Conservation (phyloP, 2,329 filamentous ascomycete species). For the Aspergillus proliferans region DNA sequence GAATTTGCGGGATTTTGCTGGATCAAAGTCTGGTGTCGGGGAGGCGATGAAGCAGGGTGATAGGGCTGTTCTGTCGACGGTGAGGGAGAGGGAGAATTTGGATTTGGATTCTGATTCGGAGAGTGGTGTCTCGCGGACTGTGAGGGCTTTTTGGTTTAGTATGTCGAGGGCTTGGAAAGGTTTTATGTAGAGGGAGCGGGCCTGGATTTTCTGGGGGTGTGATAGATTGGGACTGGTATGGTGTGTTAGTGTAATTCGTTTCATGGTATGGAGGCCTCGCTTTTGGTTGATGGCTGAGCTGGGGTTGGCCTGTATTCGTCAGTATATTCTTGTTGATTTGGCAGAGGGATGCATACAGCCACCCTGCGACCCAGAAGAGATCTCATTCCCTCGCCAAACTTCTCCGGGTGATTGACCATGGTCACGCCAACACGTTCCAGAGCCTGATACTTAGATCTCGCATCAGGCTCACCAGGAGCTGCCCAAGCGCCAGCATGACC, state of each 20-base stretch:
- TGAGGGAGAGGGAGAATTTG: slow-evolving; percentile 54
- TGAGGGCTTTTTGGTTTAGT: slow-evolving; percentile 47
- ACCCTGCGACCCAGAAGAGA: slow-evolving; percentile 44
- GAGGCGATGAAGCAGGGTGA: slow-evolving; percentile 61
- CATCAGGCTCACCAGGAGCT: slow-evolving; percentile 59
- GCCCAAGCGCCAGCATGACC: slow-evolving; percentile 73
- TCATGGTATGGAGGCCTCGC: slow-evolving; percentile 48
- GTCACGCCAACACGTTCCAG: slow-evolving; percentile 61
- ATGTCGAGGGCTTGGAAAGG: slow-evolving; percentile 51
- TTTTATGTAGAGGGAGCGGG: slow-evolving; percentile 51
- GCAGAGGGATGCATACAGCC: not conserved
- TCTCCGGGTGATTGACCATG: slow-evolving; percentile 69
- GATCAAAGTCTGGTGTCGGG: slow-evolving; percentile 42
- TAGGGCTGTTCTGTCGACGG: slow-evolving; percentile 57
- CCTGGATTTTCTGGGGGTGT: slow-evolving; percentile 28
- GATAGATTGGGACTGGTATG: not conserved
- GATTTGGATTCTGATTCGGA: slow-evolving; percentile 20
- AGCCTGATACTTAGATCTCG: slow-evolving; percentile 59
- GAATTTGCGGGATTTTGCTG: slow-evolving; percentile 47
- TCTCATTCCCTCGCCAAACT: slow-evolving; percentile 65
- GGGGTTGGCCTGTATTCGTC: slow-evolving; percentile 16
- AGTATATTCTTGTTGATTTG: not conserved
- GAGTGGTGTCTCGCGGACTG: slow-evolving; percentile 31
- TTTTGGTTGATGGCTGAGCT: slow-evolving; percentile 30
- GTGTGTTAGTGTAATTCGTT: slow-evolving; percentile 19